Base-by-base conservation (phyloP, 2,329 filamentous ascomycete species). In the Stachybotrys echinatus region DNA sequence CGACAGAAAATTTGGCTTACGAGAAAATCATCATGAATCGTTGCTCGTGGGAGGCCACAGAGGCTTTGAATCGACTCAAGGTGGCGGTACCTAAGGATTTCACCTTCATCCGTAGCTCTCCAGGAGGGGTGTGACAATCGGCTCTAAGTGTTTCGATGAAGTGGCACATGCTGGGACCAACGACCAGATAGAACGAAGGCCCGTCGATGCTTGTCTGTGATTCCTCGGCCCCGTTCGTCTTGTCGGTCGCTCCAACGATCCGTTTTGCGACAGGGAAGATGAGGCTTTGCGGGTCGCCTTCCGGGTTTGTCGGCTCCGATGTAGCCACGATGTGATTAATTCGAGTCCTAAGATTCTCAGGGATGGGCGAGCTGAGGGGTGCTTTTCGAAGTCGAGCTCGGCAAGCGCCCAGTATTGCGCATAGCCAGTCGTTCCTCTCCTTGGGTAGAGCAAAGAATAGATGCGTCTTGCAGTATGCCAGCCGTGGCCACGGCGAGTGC, bases 11-110 rank as follows among this genome's bases (percentile, higher is more conserved):
- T n/a, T 6, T 31, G 23, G 52, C 73, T 64, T 65, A 79, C 73
- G 77, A 74, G 58, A 82, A 82, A 23, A 71, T 68, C 55, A 83
- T 70, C 34, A 75, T 71, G 56, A 83, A 82, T 17, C 79, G 69
- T 60, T 83, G 79, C 55, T 82, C 77, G 51, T 79, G 73, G 3
- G 71, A 68, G 3, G 67, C 65, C 56, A 76, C 75, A 27, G 77
- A 76, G 2, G 77, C 76, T 48, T 70, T 71, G 53, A 82, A 74
- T 17, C 69, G 69, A 50, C 77, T 75, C 49, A 83, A 65, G 0
- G 73, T 78, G 6, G 80, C 74, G 22, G 80, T 65, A 1, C 79
- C 79, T 52, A 76, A 80, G 2, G 70, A 70, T 45, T 72, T 69
- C n/a, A 75, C 70, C 51, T 69, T 75, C 27, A 76, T 66, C 6